phyloP scores from a whole-genome alignment of 75 land plant species.

The Gnetum montanum region DNA sequence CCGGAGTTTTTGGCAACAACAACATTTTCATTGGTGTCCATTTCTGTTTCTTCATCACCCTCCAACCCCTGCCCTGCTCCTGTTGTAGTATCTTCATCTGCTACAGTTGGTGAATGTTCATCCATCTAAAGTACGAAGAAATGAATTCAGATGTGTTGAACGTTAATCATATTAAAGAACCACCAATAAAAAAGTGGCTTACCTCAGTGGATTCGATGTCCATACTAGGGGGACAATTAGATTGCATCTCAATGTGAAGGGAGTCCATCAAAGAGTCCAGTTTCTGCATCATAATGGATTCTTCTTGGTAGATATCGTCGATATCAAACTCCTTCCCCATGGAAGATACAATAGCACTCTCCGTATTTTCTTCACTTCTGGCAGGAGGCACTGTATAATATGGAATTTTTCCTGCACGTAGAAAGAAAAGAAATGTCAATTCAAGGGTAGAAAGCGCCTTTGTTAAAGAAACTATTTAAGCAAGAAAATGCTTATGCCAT shows the following conservation, averaged over 20 bases:
- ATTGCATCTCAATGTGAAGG: slow-evolving; percentile 53
- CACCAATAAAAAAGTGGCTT: slow-evolving; percentile 2
- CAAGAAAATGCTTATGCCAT: no score
- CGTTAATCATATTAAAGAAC: not conserved
- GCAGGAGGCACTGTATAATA: slow-evolving; percentile 82
- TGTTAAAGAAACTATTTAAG: not conserved
- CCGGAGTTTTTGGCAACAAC: slow-evolving; percentile 11
- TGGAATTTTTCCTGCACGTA: slow-evolving; percentile 91
- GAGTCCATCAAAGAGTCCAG: slow-evolving; percentile 58
- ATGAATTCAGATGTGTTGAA: not conserved
- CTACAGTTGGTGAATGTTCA: not conserved
- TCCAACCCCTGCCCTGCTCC: slow-evolving; percentile 14
- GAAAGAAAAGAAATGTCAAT: no score
- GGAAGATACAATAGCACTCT: slow-evolving; percentile 57
- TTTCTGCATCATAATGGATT: slow-evolving; percentile 70
- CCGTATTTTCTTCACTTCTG: slow-evolving; percentile 34
- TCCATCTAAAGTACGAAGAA: no score
- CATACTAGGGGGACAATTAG: slow-evolving; percentile 60
- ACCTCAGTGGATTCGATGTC: slow-evolving; percentile 57
- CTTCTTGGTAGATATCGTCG: slow-evolving; percentile 65
- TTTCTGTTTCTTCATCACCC: slow-evolving; percentile 12
- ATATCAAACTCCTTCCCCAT: slow-evolving; percentile 81
- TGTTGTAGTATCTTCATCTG: slow-evolving; percentile 13
- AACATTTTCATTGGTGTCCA: slow-evolving; percentile 20
- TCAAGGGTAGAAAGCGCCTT: no score